Evolutionary conservation across 2,329 filamentous ascomycete genomes (phyloP).

Genomic region (Fusarium dlaminii): DNA sequence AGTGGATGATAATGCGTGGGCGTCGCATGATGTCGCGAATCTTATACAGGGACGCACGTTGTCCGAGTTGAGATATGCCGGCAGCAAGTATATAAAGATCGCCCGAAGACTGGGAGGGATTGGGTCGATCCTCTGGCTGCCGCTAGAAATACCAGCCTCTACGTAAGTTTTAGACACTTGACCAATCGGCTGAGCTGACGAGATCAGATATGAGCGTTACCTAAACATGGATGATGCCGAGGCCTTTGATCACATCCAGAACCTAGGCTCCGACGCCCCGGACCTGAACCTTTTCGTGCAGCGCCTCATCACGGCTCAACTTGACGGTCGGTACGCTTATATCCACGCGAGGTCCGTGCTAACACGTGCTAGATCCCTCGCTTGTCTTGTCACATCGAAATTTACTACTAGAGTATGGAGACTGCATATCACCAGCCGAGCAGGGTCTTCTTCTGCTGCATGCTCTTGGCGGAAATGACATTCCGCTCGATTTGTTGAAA

Average conservation of each 20-base stretch:
- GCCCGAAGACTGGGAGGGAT: conserved; percentile 43
- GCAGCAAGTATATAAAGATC: conserved; percentile 49
- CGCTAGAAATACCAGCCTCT: conserved; percentile 44
- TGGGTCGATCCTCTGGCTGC: conserved; percentile 47
- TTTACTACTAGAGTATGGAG: conserved; percentile 38
- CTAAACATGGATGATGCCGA: conserved; percentile 47
- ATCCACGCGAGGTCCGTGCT: accelerated
- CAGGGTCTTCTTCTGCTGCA: conserved; percentile 40
- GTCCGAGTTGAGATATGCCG: conserved; percentile 44
- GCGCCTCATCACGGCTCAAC: conserved; percentile 34
- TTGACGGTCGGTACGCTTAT: conserved; percentile 7
- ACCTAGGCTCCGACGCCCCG: conserved; percentile 22
- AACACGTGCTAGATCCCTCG: conserved; percentile 1
- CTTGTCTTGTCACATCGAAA: conserved; percentile 36
- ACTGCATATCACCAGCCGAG: conserved; percentile 38
- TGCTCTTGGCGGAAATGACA: conserved; percentile 32
- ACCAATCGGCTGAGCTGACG: background rate
- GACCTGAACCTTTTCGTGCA: conserved; percentile 37
- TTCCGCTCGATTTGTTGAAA: conserved; percentile 40
- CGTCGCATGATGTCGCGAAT: conserved; percentile 32
- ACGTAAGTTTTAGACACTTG: conserved; percentile 39
- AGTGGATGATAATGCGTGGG: conserved; percentile 31
- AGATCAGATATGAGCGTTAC: conserved; percentile 45
- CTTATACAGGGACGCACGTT: conserved; percentile 36
- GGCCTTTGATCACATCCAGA: conserved; percentile 42